Base-by-base conservation (phyloP, 371 early-diverging fungal genomes). In the Mucor indicus region DNA sequence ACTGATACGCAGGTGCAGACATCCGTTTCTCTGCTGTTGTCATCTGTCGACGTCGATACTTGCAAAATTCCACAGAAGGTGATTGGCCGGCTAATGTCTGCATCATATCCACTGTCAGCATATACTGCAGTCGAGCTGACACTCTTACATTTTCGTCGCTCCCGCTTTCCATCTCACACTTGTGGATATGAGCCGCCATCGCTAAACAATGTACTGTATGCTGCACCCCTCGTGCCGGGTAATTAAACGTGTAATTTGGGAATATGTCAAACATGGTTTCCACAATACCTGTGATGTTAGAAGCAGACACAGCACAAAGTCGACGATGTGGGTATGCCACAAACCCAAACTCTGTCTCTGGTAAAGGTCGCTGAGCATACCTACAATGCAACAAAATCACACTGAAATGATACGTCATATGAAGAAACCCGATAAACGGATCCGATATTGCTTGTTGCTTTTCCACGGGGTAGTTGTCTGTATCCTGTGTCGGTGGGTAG, bases 361-460 rank as follows among this genome's bases (percentile, higher is more conserved):
- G 62, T 7, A 65, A 41, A 5, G 65, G 67, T n/a, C 55, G 44
- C 5, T 50, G 48, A 8, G 75, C 69, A 54, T 81, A 88, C 4
- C 87, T 89, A 4, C 90, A 85, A 55, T 94, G 92, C 6, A 94
- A 73, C 21, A 92, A 49, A 52, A 91, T 86, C 43, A 88, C 53
- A 46, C 86, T 77, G 7, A 85, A 84, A 62, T 92, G 86, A 73
- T 89, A 94, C 2, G 87, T 80, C 48, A 91, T 81, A 55, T 91
- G 89, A 12, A 89, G 59, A 38, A 70, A 68, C 1, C 71, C 72
- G 27, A 64, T 57, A 49, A 62, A 70, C 1, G 55, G 51, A 38
- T 68, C 70, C 8, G 38, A 43, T 57, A 79, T 51, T 49, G 73
- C 44, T n/a, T n/a, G n/a, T 58, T 74, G 57, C 47, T 64, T 58